Conservation (phyloP, 2,329 filamentous ascomycete genomes). For the Immersiporthe knoxdaviesiana region DNA sequence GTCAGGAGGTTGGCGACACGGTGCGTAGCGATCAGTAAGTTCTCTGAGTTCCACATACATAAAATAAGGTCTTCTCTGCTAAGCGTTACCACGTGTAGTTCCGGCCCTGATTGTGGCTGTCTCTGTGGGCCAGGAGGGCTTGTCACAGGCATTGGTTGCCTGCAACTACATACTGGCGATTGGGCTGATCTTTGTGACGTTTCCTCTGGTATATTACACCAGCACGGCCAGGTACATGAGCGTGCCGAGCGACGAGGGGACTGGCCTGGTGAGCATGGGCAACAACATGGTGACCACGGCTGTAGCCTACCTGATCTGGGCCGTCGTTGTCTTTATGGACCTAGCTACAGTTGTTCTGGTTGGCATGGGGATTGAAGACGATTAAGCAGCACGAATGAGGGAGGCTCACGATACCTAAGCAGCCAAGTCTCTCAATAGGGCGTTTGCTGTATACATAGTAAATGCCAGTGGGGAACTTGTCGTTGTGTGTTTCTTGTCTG, state of each 20-base stretch:
- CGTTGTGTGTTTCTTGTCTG: neutral
- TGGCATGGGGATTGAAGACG: conserved; percentile 32
- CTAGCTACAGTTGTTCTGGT: conserved; percentile 34
- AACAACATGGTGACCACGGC: conserved; percentile 28
- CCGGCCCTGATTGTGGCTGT: conserved; percentile 38
- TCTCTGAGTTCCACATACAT: neutral
- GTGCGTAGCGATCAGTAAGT: conserved; percentile 34
- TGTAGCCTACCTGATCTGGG: conserved; percentile 33
- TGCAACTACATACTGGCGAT: conserved; percentile 37
- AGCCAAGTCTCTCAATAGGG: neutral
- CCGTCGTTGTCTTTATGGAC: conserved; percentile 34
- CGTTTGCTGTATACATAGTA: neutral
- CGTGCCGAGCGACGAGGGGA: conserved; percentile 30
- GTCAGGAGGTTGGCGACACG: conserved; percentile 37
- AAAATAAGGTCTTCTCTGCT: neutral
- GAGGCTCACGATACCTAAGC: too few species aligned
- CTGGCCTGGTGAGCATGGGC: conserved; percentile 29
- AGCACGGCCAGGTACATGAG: conserved; percentile 36
- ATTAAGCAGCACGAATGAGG: conserved; percentile 19
- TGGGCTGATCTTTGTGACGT: conserved; percentile 37
- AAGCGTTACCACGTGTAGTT: conserved; percentile 20
- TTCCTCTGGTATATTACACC: conserved; percentile 38
- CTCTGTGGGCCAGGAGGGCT: conserved; percentile 36
- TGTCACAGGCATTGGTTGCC: conserved; percentile 36
- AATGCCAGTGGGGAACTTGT: neutral